Conservation (phyloP, 169 alveolate species). For the Cryptosporidium sp. region DNA sequence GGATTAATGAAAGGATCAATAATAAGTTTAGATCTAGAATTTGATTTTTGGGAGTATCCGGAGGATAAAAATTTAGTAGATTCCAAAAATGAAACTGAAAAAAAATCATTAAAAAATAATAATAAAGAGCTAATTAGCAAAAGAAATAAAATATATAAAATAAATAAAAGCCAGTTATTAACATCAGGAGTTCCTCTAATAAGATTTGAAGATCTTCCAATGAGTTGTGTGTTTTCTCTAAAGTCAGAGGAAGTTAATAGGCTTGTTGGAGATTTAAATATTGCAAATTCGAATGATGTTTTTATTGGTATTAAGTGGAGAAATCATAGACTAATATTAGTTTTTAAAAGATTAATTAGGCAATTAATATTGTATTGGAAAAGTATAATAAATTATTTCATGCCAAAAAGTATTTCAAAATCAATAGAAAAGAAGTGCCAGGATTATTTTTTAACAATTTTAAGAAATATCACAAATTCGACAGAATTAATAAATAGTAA, state of each 20-base stretch:
- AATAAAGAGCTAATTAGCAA: neutral
- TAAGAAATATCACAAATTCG: neutral
- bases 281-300: slow-evolving; percentile 35
- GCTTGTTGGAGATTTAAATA: slow-evolving; percentile 39
- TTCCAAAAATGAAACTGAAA: neutral
- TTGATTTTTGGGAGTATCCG: slow-evolving; percentile 39
- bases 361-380: slow-evolving; percentile 31
- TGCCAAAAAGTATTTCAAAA: slow-evolving; percentile 32
- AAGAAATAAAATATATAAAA: neutral
- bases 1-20: slow-evolving; percentile 44
- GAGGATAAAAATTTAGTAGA: neutral
- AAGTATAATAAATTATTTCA: slow-evolving; percentile 10
- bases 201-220: slow-evolving; percentile 55
- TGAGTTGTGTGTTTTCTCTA: slow-evolving; percentile 13
- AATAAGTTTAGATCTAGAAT: slow-evolving; percentile 42
- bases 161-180: neutral
- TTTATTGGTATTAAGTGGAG: slow-evolving; percentile 30
- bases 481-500: neutral
- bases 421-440: slow-evolving; percentile 51
- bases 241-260: neutral
- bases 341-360: slow-evolving; percentile 23
- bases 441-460: neutral
- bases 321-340: neutral
- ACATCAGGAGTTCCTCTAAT: slow-evolving; percentile 27
- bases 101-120: neutral